Percentiles rank a stretch among this genome's conserved stretches.
Conservation (phyloP, 2,329 filamentous ascomycete genomes). For the Fusarium odoratissimum region DNA sequence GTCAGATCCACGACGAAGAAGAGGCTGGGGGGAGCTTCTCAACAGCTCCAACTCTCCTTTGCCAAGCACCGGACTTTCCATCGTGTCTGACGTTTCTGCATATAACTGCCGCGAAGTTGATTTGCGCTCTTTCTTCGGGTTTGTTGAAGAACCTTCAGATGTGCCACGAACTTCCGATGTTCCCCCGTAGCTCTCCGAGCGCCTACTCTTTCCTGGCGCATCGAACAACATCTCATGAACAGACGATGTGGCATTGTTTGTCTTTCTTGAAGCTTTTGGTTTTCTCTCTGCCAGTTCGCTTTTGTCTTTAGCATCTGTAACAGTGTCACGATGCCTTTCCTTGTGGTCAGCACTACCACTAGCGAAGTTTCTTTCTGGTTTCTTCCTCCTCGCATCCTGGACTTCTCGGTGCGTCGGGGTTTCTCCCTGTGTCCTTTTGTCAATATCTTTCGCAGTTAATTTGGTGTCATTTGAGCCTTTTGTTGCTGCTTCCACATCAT, state of each 20-base stretch:
- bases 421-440: slow-evolving; percentile 46
- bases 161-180: slow-evolving; percentile 5
- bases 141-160: slow-evolving; percentile 35
- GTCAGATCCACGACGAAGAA: slow-evolving; percentile 49
- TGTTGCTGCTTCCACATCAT: neutral
- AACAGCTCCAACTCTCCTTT: slow-evolving; percentile 39
- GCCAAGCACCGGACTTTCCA: slow-evolving; percentile 56
- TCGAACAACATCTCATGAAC: neutral
- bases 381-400: neutral
- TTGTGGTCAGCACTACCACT: slow-evolving; percentile 31
- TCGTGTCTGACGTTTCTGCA: slow-evolving; percentile 44
- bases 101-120: slow-evolving; percentile 38
- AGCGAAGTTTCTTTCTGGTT: slow-evolving; percentile 46
- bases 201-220: slow-evolving; percentile 11
- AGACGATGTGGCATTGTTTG: neutral
- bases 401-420: slow-evolving; percentile 3
- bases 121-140: slow-evolving; percentile 37
- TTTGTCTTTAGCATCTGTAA: slow-evolving; percentile 15
- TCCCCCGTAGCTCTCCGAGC: slow-evolving; percentile 4
- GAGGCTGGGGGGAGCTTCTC: slow-evolving; percentile 38
- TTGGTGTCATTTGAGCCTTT: neutral
- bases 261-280: neutral
- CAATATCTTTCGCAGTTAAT: neutral
- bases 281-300: neutral
- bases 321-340: slow-evolving; percentile 5